Evolutionary conservation across 495 filamentous ascomycete genomes (phyloP).

Genomic region (Daldinia concentrica): DNA sequence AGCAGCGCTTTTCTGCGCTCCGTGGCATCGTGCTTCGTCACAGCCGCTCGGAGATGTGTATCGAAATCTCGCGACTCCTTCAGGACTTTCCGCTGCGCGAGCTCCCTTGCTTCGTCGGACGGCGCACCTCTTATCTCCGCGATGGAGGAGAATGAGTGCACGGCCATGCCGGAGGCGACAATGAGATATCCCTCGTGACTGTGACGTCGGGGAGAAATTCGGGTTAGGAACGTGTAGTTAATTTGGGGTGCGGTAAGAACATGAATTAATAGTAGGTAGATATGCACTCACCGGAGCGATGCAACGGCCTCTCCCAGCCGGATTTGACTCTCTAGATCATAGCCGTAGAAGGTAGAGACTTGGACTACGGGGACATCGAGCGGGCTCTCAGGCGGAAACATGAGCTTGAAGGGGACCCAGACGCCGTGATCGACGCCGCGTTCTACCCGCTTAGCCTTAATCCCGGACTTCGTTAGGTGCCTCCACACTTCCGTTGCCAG

Average conservation of each 20-base stretch:
- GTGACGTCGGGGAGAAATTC: neutral
- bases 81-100: constrained; percentile 9
- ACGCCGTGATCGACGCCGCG: constrained; percentile 36
- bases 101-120: constrained; percentile 6
- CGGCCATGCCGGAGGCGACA: constrained; percentile 33
- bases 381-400: constrained; percentile 31
- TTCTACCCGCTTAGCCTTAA: constrained; percentile 34
- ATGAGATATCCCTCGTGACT: constrained; percentile 37
- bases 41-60: constrained; percentile 16
- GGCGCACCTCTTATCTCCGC: constrained; percentile 14
- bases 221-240: neutral
- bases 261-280: too few relatives aligned
- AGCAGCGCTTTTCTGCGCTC: constrained; percentile 17
- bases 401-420: constrained; percentile 38
- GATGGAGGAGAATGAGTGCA: constrained; percentile 32
- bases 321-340: constrained; percentile 30
- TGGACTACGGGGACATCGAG: constrained; percentile 33
- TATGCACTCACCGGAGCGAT: constrained; percentile 20
- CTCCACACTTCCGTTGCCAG: constrained; percentile 24
- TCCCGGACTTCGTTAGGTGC: constrained; percentile 25
- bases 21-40: constrained; percentile 6
- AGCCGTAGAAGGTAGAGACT: constrained; percentile 34
- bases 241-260: too few relatives aligned
- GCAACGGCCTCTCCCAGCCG: constrained; percentile 32
- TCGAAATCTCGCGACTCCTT: constrained; percentile 29